Base-by-base conservation (phyloP, 1,284 basidiomycete genomes). In the Tylopilus sp. region DNA sequence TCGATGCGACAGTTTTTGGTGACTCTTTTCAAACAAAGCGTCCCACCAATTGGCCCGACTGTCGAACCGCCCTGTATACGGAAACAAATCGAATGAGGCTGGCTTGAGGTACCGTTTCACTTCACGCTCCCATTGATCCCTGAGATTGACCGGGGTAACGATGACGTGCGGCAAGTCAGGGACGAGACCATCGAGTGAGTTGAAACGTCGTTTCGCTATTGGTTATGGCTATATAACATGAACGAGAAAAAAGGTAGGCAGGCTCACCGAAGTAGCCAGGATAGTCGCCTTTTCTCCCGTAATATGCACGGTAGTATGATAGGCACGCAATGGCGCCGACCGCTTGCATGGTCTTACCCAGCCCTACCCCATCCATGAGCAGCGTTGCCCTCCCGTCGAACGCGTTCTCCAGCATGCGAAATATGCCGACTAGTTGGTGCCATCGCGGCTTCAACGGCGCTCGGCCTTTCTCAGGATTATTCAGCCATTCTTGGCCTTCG, bases 401-500 rank as follows among this genome's bases (percentile, higher is more conserved):
- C 1, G 41, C 35, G 0, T 37, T 23, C 17, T 69, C 4, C 2
- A 70, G 25, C 50, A 65, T 65, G 0, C 48, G 25, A 31, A 27
- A 69, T 2, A 70, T 69, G 1, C 67, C 60, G 2, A 70, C 55
- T 1, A 70, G 10, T 31, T 70, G 69, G 37, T 70, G 68, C 68
- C 67, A 70, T 1, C 39, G 52, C 2, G 61, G 50, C 37, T 39
- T 39, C 9, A 39, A 17, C 17, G 37, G 37, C 37, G n/a, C 23
- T 3, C 25, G 42, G 25, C n/a, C 42, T 14, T 10, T 25, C n/a
- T 25, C 16, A 3, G 23, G 10, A 45, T 45, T 25, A 25, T 45
- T 25, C 42, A 45, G 42, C 42, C 42, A 45, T 10, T 21, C 42
- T 25, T 45, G 42, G n/a, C 25, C 42, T 25, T 45, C 9, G 25